Base-by-base conservation (phyloP, 176 grass and related monocot genomes). In the Aegilops tauschii region DNA sequence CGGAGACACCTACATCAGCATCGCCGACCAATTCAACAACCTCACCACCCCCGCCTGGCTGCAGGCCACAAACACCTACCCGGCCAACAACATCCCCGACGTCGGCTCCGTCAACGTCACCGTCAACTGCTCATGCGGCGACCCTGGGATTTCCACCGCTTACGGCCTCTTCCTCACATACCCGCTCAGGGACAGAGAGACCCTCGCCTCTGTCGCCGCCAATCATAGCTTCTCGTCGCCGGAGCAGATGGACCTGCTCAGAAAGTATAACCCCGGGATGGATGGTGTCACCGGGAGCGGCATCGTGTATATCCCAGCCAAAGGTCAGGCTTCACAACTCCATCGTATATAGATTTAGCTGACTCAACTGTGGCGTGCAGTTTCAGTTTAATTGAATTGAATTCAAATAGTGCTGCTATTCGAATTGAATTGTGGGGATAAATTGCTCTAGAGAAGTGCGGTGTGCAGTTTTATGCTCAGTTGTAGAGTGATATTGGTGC, bases 51-150 rank as follows among this genome's bases (percentile, higher is more conserved):
- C 4, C 0, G 74, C 1, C 40, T 93, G 88, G 87, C 90, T 99
- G 7, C 14, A 11, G 11, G 20, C 17, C 13, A 81, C 84, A 30
- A 99, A 99, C 87, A 16, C 4, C 12, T 99, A 79, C 70, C 70
- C 80, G 18, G 0, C 67, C 7, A 85, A 10, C 80, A 93, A 91
- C 58, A 85, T 96, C 82, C 90, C 90, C 35, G 10, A 5, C 72
- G 36, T 37, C 64, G 69, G 0, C 52, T 79, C 17, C 1, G 30
- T 99, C 6, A 91, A 89, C 72, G 87, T 86, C 82, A 91, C 45
- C 16, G 85, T 99, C 80, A 99, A 99, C 75, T 99, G 97, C 76
- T 86, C 94, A 17, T 99, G 97, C 39, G 97, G 92, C 13, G 73
- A 99, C 83, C 4, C 0, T 0, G 30, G 0, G 0, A 61, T 96